These are phyloP conservation scores for Diaporthe batatas DNA, from an alignment of 2,329 filamentous ascomycete genomes.

Conservation along the genomic window DNA sequence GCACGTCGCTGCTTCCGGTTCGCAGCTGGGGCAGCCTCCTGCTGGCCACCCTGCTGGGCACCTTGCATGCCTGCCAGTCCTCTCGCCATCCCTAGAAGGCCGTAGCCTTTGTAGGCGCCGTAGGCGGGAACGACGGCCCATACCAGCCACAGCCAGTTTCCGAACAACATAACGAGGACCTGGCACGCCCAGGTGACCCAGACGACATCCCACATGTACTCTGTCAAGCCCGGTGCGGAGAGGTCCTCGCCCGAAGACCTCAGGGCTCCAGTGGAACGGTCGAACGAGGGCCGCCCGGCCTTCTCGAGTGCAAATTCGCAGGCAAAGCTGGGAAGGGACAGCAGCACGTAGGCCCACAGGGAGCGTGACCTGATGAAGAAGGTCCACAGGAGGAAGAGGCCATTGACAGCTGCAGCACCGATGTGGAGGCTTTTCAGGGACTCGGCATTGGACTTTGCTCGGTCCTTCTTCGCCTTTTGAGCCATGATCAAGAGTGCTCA, in stretches of 20 bases:
- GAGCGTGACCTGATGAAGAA: constrained; percentile 75
- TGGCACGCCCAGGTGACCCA: constrained; percentile 93
- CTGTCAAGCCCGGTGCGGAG: constrained; percentile 87
- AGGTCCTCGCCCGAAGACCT: constrained; percentile 88
- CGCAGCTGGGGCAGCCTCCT: constrained; percentile 54
- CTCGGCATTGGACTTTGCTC: constrained; percentile 82
- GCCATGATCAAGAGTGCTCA: constrained; percentile 60
- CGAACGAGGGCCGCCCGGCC: constrained; percentile 83
- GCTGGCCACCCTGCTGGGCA: constrained; percentile 51
- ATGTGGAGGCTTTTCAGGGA: constrained; percentile 86
- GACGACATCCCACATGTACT: constrained; percentile 97
- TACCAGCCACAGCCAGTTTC: constrained; percentile 78
- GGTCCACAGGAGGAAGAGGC: constrained; percentile 79
- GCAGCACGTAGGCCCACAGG: constrained; percentile 75
- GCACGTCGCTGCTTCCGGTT: constrained; percentile 69
- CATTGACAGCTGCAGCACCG: constrained; percentile 79
- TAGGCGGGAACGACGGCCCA: constrained; percentile 69
- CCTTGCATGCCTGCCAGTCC: constrained; percentile 64
- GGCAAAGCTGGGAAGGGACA: constrained; percentile 80
- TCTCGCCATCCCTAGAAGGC: constrained; percentile 66
- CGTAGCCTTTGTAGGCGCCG: constrained; percentile 66
- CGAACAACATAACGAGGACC: constrained; percentile 79
- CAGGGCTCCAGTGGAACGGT: constrained; percentile 73
- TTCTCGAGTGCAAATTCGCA: constrained; percentile 90
- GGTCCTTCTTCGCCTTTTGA: constrained; percentile 74